These are phyloP conservation scores for Fusarium sp. DNA, from an alignment of 2,329 filamentous ascomycete genomes.

Conservation along the genomic window DNA sequence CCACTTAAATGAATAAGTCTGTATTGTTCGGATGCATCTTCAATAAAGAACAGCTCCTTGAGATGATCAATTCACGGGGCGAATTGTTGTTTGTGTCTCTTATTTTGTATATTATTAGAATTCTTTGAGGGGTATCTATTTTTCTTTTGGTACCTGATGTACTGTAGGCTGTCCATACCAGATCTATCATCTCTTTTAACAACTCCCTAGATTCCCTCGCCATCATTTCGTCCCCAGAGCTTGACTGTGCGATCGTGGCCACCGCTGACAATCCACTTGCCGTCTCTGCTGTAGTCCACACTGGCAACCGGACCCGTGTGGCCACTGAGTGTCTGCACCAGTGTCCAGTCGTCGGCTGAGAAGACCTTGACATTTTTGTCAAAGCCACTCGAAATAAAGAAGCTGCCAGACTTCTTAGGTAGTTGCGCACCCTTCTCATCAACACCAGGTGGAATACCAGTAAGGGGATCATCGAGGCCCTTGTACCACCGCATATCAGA, in stretches of 20 bases:
- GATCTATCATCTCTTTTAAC: constrained; percentile 7
- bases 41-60: neutral
- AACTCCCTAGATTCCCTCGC: constrained; percentile 60
- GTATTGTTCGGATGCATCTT: neutral
- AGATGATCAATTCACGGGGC: neutral
- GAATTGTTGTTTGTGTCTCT: neutral
- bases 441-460: constrained; percentile 67
- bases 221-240: constrained; percentile 90
- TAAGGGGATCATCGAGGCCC: constrained; percentile 78
- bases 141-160: constrained; percentile 31
- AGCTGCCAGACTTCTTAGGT: constrained; percentile 89
- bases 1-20: constrained; percentile 17
- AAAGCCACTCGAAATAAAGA: constrained; percentile 90
- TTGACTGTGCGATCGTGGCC: constrained; percentile 96
- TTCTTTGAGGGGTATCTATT: constrained; percentile 43
- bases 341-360: constrained; percentile 94
- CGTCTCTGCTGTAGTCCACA: constrained; percentile 86
- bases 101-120: constrained; percentile 13
- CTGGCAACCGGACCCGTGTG: constrained; percentile 94
- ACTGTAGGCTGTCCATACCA: constrained; percentile 32
- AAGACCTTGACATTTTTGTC: constrained; percentile 96
- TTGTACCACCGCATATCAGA: constrained; percentile 96
- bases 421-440: constrained; percentile 73
- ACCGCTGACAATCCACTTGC: constrained; percentile 92
- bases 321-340: constrained; percentile 87